Percentiles rank a stretch among this genome's conserved stretches.
phyloP scores from a whole-genome alignment of 495 filamentous ascomycete species.

The Tuber magnatum region DNA sequence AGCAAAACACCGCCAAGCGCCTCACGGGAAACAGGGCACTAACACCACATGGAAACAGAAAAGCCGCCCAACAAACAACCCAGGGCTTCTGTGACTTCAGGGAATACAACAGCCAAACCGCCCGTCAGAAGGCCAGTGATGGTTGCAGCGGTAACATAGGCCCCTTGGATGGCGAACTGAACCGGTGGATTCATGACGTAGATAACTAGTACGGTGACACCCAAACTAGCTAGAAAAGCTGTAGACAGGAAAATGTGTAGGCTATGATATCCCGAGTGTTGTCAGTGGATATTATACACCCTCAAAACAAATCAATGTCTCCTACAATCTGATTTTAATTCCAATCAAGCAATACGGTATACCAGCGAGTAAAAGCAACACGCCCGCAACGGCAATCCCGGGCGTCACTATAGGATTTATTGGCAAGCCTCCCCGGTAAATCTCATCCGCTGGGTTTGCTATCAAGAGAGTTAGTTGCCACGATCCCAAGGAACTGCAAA shows the following conservation, averaged over 20 bases:
- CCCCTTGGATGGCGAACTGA: slow-evolving; percentile 69
- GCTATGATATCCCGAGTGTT: slow-evolving; percentile 41
- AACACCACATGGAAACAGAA: slow-evolving; percentile 76
- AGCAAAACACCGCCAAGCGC: slow-evolving; percentile 18
- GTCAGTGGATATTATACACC: not conserved
- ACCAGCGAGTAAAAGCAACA: slow-evolving; percentile 65
- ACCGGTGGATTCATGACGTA: slow-evolving; percentile 86
- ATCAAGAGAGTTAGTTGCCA: slow-evolving; percentile 9
- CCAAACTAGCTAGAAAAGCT: slow-evolving; percentile 63
- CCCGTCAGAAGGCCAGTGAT: slow-evolving; percentile 73
- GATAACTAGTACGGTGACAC: slow-evolving; percentile 74
- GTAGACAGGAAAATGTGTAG: slow-evolving; percentile 75
- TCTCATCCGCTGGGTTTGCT: slow-evolving; percentile 19
- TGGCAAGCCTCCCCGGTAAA: slow-evolving; percentile 50
- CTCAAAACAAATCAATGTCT: not conserved
- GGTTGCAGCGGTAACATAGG: slow-evolving; percentile 73
- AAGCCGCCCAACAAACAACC: slow-evolving; percentile 85
- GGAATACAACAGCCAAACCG: slow-evolving; percentile 66
- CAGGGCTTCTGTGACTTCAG: slow-evolving; percentile 77
- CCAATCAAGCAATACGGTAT: slow-evolving; percentile 65
- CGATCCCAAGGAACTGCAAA: not conserved
- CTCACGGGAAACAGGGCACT: slow-evolving; percentile 13
- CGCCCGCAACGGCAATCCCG: slow-evolving; percentile 68
- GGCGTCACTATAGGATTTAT: slow-evolving; percentile 70
- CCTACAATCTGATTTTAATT: slow-evolving; percentile 69